Evolutionary conservation across 2,329 filamentous ascomycete genomes (phyloP).

Genomic region (Knufia petricola): DNA sequence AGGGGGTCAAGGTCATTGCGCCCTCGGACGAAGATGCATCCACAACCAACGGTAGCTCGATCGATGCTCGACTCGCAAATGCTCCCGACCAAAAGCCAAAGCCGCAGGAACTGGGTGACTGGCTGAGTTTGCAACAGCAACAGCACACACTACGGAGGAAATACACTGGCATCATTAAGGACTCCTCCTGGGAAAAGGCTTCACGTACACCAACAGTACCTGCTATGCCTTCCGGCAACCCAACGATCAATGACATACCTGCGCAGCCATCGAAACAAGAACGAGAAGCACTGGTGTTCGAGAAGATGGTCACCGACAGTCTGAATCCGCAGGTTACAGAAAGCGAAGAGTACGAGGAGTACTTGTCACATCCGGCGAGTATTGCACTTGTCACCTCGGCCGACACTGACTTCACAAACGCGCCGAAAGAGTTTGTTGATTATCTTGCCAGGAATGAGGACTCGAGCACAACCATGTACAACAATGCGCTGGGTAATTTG

Average conservation of each 20-base stretch:
- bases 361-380: constrained; percentile 80
- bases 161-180: constrained; percentile 49
- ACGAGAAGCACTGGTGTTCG: constrained; percentile 58
- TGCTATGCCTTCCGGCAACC: constrained; percentile 20
- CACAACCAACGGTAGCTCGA: constrained; percentile 24
- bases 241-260: constrained; percentile 35
- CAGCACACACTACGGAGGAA: constrained; percentile 23
- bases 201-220: constrained; percentile 17
- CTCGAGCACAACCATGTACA: neutral
- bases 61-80: constrained; percentile 22
- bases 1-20: constrained; percentile 61
- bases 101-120: constrained; percentile 25
- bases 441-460: constrained; percentile 50
- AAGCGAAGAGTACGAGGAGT: constrained; percentile 74
- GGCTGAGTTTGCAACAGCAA: constrained; percentile 28
- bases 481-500: neutral
- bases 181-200: constrained; percentile 28
- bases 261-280: constrained; percentile 77
- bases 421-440: constrained; percentile 58
- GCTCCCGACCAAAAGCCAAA: constrained; percentile 20
- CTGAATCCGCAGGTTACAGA: constrained; percentile 72
- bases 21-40: constrained; percentile 41
- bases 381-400: constrained; percentile 57
- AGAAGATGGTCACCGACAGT: constrained; percentile 74
- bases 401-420: constrained; percentile 27